Percentiles rank a stretch among this genome's conserved stretches.
phyloP scores from a whole-genome alignment of 495 filamentous ascomycete genomes.

The Penicillium alfredii region DNA sequence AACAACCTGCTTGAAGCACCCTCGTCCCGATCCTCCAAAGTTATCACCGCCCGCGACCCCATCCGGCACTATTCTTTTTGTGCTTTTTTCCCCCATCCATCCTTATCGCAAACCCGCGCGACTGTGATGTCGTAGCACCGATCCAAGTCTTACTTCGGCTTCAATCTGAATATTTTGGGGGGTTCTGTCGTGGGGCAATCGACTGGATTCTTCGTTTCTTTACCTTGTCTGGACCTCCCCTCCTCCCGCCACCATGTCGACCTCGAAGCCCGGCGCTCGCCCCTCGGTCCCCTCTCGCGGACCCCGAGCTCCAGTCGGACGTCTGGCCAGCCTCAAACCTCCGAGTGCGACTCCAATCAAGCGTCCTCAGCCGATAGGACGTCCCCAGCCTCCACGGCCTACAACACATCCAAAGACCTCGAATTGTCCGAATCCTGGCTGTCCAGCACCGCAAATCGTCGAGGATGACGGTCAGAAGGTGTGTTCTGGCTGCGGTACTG shows the following conservation, averaged over 20 bases:
- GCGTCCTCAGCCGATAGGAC: constrained; percentile 32
- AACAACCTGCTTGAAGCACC: too few species aligned
- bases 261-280: constrained; percentile 27
- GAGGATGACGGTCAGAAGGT: constrained; percentile 53
- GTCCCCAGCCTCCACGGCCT: constrained; percentile 29
- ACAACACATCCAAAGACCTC: constrained; percentile 39
- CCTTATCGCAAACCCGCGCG: constrained; percentile 11
- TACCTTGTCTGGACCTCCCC: neutral
- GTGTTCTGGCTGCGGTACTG: constrained; percentile 77
- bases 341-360: constrained; percentile 32
- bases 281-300: constrained; percentile 28
- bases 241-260: constrained; percentile 22
- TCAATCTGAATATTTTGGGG: constrained; percentile 3
- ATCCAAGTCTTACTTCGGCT: neutral
- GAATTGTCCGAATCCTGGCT: constrained; percentile 44
- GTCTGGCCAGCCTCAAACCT: constrained; percentile 37
- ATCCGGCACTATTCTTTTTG: constrained; percentile 5
- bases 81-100: constrained; percentile 3
- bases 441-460: constrained; percentile 43
- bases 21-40: too few species aligned
- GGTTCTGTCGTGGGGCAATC: too few species aligned
- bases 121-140: constrained; percentile 5
- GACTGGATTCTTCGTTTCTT: neutral
- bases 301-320: constrained; percentile 33
- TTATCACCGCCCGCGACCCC: too few species aligned